Percentiles rank a stretch among this genome's conserved stretches.
Evolutionary conservation across 192 early-diverging fungal species (phyloP).

Genomic region (Helicostylum pulchrum): DNA sequence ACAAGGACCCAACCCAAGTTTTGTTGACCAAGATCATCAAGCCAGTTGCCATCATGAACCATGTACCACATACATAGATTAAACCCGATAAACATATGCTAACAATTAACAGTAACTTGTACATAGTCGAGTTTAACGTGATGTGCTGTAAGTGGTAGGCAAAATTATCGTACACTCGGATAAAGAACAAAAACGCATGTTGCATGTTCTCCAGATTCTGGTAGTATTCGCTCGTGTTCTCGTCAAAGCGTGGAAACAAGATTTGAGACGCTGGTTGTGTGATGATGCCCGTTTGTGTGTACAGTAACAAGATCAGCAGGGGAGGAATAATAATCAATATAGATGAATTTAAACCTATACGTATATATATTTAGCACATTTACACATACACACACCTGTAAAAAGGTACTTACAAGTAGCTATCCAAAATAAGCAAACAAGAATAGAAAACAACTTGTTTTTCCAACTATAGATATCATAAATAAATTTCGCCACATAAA

Average conservation of each 20-base stretch:
- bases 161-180: slow-evolving; percentile 38
- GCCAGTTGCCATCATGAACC: slow-evolving; percentile 27
- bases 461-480: slow-evolving; percentile 31
- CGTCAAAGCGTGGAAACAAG: slow-evolving; percentile 28
- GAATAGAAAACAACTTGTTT: slow-evolving; percentile 1
- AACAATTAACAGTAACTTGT: slow-evolving; percentile 19
- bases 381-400: neutral
- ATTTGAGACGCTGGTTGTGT: slow-evolving; percentile 12
- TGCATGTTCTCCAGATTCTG: slow-evolving; percentile 71
- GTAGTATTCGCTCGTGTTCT: slow-evolving; percentile 55
- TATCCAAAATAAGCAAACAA: slow-evolving; percentile 16
- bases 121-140: slow-evolving; percentile 17
- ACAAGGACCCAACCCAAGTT: slow-evolving; percentile 45
- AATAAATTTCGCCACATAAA: slow-evolving; percentile 5
- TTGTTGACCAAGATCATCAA: slow-evolving; percentile 52
- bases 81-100: slow-evolving; percentile 34
- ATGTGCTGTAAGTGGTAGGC: slow-evolving; percentile 43
- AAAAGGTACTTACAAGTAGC: slow-evolving; percentile 12
- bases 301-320: slow-evolving; percentile 16
- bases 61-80: slow-evolving; percentile 23
- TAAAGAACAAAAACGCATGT: slow-evolving; percentile 2
- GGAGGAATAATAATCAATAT: slow-evolving; percentile 20
- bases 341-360: slow-evolving; percentile 23
- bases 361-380: neutral
- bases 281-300: slow-evolving; percentile 18